phyloP scores from a whole-genome alignment of 1,284 basidiomycete species.

The Rhodotorula sp. region DNA sequence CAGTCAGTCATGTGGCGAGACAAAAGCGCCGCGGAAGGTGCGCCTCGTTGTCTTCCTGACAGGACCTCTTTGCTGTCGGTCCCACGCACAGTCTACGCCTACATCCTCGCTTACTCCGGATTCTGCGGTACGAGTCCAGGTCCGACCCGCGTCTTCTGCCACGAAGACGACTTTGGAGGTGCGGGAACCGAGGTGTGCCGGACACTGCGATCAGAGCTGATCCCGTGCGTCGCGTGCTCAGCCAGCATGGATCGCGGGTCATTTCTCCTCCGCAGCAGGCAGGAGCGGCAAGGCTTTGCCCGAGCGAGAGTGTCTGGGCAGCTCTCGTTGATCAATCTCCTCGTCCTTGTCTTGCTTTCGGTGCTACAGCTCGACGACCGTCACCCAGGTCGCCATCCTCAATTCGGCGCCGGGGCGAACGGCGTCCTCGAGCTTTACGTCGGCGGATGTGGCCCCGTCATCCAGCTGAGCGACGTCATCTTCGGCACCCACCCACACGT shows the following conservation, averaged over 20 bases:
- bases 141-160: conserved; percentile 3
- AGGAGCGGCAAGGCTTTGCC: neutral
- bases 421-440: conserved; percentile 18
- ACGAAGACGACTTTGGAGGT: neutral
- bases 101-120: conserved; percentile 19
- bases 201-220: no score
- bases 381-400: conserved; percentile 24
- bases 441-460: conserved; percentile 5
- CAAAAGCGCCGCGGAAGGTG: conserved; percentile 28
- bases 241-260: conserved; percentile 19
- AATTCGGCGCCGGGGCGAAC: conserved; percentile 22
- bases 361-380: conserved; percentile 12
- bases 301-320: no score
- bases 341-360: no score
- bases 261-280: conserved; percentile 18
- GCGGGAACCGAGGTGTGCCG: neutral
- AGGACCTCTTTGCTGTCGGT: neutral
- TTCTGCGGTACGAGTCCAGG: conserved; percentile 5
- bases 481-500: conserved; percentile 17
- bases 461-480: conserved; percentile 16
- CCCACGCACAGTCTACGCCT: conserved; percentile 25
- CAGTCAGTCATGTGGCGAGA: conserved; percentile 31
- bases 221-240: neutral
- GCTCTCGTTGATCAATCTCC: no score
- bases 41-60: neutral